Evolutionary conservation across 2,329 filamentous ascomycete species (phyloP), one percentile per base, ranked within the genome.

Genomic region (Tolypocladium album): DNA sequence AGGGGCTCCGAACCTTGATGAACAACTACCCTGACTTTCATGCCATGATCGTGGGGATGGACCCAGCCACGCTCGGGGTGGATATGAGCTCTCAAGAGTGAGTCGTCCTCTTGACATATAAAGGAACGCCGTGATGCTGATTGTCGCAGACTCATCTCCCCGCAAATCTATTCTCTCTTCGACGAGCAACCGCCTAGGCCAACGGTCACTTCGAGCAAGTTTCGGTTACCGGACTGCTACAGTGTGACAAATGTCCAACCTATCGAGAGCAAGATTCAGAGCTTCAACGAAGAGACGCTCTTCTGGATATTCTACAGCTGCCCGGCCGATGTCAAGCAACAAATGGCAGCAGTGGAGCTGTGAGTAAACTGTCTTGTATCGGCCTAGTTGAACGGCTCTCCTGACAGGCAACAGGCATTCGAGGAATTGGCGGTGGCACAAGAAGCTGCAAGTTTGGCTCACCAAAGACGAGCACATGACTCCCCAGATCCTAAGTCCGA

Each of bases 281-380:
- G 81, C 63, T 87, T 88, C 71, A 87, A 87, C 64, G 85, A 88
- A 63, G 85, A 88, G 71, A 87, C 85, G 0, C 73, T 88, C 56
- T 84, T 88, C 71, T 87, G 83, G 79, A 88, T 88, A 64, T 88
- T 88, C 67, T 88, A 88, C 71, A 86, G 82, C 71, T 86, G 82
- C 61, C 83, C 85, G 9, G 77, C 80, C 53, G 85, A 88, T 66
- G 68, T 81, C 42, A 84, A 86, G 69, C 85, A 88, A 68, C 80
- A 85, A 56, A 74, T 86, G 72, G 85, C 85, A 3, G 85, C 85
- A 0, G 75, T 79, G 47, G 84, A 88, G 69, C 75, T 88, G 84
- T 87, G 73, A 72, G 82, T 65, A 15, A 15, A 38, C 3, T 0
- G 7, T 13, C 4, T 9, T 1, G 40, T 13, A 15, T 20, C 11